Base-by-base conservation (phyloP, 495 filamentous ascomycete genomes). In the Hypoxylon fragiforme region DNA sequence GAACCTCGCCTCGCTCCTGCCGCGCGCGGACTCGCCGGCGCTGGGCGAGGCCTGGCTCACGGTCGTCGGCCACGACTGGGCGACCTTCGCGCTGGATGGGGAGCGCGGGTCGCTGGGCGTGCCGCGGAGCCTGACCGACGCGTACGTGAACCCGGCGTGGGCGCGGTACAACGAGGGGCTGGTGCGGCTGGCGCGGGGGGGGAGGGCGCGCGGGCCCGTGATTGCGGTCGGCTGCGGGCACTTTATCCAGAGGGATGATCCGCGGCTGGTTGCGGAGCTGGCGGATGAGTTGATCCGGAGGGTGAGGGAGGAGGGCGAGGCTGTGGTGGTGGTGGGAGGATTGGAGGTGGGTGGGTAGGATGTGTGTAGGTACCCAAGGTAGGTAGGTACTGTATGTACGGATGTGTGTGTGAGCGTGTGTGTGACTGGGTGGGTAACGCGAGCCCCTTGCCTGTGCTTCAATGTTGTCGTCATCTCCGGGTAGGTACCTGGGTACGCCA, bases 191-290 rank as follows among this genome's bases (percentile, higher is more conserved):
- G 81, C 77, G 0, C 65, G 66, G 11, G 42, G 46, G 4, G 68
- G 67, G 18, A 68, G 61, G 32, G 71, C 65, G 41, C 66, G 67
- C 3, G 77, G 80, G 1, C 76, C 80, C 4, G 55, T 84, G 9
- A 73, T 77, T 38, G 83, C 83, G 0, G 69, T 70, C 9, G 70
- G 70, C 0, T 81, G 81, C 34, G 82, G 83, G 0, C 82, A 86
- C 62, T 86, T 86, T 57, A 74, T 87, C 24, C 83, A 86, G 58
- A 79, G 64, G 55, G 83, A 86, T 55, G 75, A 81, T 48, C 83
- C 83, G 14, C 62, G 37, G n/a, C 74, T 85, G 58, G 84, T 86
- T 12, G 75, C 73, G 0, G 61, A 57, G 26, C 74, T 83, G 57
- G 61, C 79, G n/a, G 55, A 60, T 40, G 62, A 57, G 3, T 40